phyloP scores from a whole-genome alignment of 306 rosid species.

The Malus fusca region DNA sequence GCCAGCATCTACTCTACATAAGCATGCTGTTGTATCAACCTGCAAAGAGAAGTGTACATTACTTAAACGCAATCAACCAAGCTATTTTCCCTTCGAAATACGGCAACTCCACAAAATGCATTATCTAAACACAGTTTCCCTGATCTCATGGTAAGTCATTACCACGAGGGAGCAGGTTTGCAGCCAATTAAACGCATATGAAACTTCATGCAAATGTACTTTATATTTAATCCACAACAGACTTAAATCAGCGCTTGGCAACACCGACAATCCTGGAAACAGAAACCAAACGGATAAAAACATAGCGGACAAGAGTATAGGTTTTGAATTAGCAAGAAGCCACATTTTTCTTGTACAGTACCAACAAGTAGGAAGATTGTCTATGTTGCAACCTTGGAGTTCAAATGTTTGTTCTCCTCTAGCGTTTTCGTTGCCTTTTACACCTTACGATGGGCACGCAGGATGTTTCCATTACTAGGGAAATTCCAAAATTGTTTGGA shows the following conservation, averaged over 20 bases:
- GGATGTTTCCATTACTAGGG: background rate
- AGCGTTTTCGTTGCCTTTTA: background rate
- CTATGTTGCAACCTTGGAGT: background rate
- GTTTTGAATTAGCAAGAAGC: background rate
- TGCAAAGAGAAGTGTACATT: constrained; percentile 27
- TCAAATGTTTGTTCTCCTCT: background rate
- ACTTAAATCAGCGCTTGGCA: background rate
- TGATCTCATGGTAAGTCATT: background rate
- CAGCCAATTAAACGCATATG: background rate
- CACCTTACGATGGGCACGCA: background rate
- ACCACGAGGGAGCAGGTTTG: background rate
- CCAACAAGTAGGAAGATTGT: background rate
- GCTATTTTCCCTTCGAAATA: background rate
- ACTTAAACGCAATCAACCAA: background rate
- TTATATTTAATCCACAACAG: background rate
- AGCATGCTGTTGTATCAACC: constrained; percentile 85
- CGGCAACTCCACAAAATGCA: constrained; percentile 3
- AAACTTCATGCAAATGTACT: background rate
- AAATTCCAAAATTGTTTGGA: background rate
- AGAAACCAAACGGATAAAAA: background rate
- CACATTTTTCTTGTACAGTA: background rate
- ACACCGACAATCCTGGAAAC: background rate
- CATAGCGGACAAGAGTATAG: background rate
- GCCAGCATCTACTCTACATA: constrained; percentile 82
- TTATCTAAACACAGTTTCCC: background rate